Evolutionary conservation across 768 basidiomycete genomes (phyloP).

Genomic region (Rhizopogon sp.): DNA sequence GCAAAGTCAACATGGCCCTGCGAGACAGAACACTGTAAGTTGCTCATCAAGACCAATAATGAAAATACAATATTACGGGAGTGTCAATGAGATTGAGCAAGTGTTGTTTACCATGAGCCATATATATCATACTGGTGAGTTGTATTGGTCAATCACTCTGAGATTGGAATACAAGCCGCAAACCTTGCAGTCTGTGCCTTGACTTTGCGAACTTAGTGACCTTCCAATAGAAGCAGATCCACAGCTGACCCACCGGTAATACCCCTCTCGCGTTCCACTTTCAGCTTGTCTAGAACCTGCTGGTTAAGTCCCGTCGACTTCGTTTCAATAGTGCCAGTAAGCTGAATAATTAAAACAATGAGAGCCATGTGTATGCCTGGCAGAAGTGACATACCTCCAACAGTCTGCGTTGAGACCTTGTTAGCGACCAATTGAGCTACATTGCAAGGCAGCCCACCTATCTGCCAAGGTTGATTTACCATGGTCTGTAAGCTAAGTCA

Average conservation of each 20-base stretch:
- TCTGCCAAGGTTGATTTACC: slow-evolving; percentile 96
- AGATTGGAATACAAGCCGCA: neutral
- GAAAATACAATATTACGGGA: slow-evolving; percentile 46
- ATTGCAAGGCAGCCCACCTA: slow-evolving; percentile 39
- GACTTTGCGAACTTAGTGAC: slow-evolving; percentile 40
- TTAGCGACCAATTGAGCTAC: neutral
- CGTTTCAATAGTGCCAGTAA: slow-evolving; percentile 82
- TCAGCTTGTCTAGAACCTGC: slow-evolving; percentile 89
- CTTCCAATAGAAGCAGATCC: neutral
- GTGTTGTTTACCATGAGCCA: slow-evolving; percentile 47
- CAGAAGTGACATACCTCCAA: slow-evolving; percentile 51
- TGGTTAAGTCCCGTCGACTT: slow-evolving; percentile 64
- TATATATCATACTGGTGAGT: slow-evolving; percentile 69
- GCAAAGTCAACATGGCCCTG: slow-evolving; percentile 97
- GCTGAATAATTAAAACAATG: slow-evolving; percentile 36
- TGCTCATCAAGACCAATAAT: neutral
- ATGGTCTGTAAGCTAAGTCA: slow-evolving; percentile 54
- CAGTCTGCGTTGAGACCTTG: slow-evolving; percentile 39
- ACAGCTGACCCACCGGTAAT: slow-evolving; percentile 68
- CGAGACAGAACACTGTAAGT: neutral
- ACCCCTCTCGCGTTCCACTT: slow-evolving; percentile 94
- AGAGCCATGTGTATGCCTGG: neutral
- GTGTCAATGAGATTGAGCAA: slow-evolving; percentile 96
- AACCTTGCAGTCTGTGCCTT: slow-evolving; percentile 95
- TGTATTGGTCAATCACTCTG: slow-evolving; percentile 4